Conservation (phyloP, 805 yeast genomes). For the Pichia paraexigua region DNA sequence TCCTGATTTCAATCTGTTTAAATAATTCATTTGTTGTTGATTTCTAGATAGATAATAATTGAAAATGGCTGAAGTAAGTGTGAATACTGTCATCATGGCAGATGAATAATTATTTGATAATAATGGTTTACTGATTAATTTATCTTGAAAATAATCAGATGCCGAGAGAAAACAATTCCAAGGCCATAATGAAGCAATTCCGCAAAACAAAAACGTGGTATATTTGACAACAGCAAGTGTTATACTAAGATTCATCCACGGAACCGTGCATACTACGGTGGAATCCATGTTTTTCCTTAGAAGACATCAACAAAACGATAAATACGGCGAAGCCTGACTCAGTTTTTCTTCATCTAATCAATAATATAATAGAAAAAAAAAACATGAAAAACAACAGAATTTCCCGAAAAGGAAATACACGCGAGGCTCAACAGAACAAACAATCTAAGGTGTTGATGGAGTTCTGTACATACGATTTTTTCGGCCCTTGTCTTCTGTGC, state of each 20-base stretch:
- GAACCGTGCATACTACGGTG: background rate
- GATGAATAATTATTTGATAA: slow-evolving; percentile 60
- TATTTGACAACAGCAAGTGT: slow-evolving; percentile 32
- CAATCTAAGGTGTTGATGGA: too few species aligned
- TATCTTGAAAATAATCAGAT: slow-evolving; percentile 63
- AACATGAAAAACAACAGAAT: background rate
- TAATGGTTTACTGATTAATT: slow-evolving; percentile 44
- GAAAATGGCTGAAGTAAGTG: slow-evolving; percentile 53
- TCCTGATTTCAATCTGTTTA: slow-evolving; percentile 52
- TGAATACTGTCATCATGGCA: slow-evolving; percentile 82
- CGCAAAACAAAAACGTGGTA: slow-evolving; percentile 56
- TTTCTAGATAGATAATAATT: slow-evolving; percentile 55
- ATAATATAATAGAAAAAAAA: too few species aligned
- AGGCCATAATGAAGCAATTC: slow-evolving; percentile 86
- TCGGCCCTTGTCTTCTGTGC: too few species aligned
- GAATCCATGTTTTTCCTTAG: background rate
- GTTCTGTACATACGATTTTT: too few species aligned
- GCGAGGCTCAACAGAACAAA: background rate
- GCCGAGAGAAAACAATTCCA: slow-evolving; percentile 93
- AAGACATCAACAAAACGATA: background rate
- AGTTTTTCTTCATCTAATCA: too few species aligned
- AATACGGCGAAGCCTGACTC: too few species aligned
- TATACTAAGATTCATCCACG: slow-evolving; percentile 4
- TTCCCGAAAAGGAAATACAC: background rate
- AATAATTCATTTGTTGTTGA: slow-evolving; percentile 53